Evolutionary conservation across 768 basidiomycete species (phyloP), one percentile per base, ranked within the genome.

Genomic region (Collybia sordida): DNA sequence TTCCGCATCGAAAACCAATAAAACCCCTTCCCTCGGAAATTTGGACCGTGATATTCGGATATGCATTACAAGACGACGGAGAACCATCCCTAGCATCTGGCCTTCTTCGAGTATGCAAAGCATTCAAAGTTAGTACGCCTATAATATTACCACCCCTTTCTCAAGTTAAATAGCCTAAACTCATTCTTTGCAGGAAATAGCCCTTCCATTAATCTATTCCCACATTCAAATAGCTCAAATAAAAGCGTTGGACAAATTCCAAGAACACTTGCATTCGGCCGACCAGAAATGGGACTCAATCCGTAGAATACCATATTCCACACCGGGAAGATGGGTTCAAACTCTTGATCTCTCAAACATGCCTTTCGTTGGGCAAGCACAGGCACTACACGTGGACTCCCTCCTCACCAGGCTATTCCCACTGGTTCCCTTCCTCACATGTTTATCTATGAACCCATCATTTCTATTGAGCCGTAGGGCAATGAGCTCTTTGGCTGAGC

Each of bases 271-370:
- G 1, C 69, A 75, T 51, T 58, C 62, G 24, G 84, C 86, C 6
- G 93, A 96, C 53, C 76, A 81, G 57, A 80, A 78, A 60, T 96
- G 93, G 93, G 91, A 93, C 59, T 89, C 90, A 38, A 83, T 96
- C 49, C 82, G 90, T 45, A 80, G 93, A 43, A 92, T 90, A 56
- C 90, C 90, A 0, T 89, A 87, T 59, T 94, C 92, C 3, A 79
- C 87, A 0, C 93, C 93, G 1, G 93, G 93, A 23, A 78, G 93
- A 62, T 95, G 91, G 88, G 82, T 96, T 1, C 86, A 85, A 51
- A 66, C 63, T 8, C 73, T 97, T 19, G 87, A 96, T 65, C 69
- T 97, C 5, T 84, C 88, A 4, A 65, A 68, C 18, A 57, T 90
- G 27, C 56, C 63, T 38, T 73, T 70, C 57, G 61, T 59, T 40